Evolutionary conservation across 352 stramenopile species (phyloP), one percentile per base, ranked within the genome.

Genomic region (Phytophthora quininea): DNA sequence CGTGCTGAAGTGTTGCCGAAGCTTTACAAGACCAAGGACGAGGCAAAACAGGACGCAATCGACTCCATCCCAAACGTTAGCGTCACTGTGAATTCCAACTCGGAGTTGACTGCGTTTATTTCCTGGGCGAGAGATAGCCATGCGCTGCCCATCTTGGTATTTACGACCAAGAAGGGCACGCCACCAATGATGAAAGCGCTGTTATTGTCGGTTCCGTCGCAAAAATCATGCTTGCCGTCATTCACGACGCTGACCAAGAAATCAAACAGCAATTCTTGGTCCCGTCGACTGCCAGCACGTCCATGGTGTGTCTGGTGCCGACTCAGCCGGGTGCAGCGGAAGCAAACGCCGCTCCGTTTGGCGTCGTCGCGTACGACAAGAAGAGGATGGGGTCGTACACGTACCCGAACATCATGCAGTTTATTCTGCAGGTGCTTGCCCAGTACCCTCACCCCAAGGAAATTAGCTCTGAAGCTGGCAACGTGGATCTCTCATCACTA

Each of bases 381-480:
- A 88, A 91, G 60, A 73, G 56, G 0, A 82, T 90, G 64, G 86
- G 86, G 0, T 47, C 84, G 4, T 86, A 85, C 57, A 86, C 68
- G 29, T 92, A 89, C 60, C 72, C 74, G 51, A 92, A 92, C 56
- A 51, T 89, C 54, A 78, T 90, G 64, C 82, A 81, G 40, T 95
- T 86, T 62, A 64, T 93, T 43, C 64, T 86, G 62, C 80, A 80
- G 45, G 79, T 93, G 27, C 54, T 95, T 7, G 49, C 72, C 8
- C 73, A 91, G 49, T 90, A 92, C 52, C 86, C 84, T n/a, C 81
- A 92, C 47, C 77, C 77, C 3, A 55, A 69, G 31, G 72, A 77
- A 47, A 56, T 58, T 15, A 60, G 49, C 6, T 24, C 53, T 1
- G 43, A 81, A 15, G 71, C 62, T n/a, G 59, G 62, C 15, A 43